Conservation (phyloP, 768 basidiomycete genomes). For the Gelatoporia subvermispora region DNA sequence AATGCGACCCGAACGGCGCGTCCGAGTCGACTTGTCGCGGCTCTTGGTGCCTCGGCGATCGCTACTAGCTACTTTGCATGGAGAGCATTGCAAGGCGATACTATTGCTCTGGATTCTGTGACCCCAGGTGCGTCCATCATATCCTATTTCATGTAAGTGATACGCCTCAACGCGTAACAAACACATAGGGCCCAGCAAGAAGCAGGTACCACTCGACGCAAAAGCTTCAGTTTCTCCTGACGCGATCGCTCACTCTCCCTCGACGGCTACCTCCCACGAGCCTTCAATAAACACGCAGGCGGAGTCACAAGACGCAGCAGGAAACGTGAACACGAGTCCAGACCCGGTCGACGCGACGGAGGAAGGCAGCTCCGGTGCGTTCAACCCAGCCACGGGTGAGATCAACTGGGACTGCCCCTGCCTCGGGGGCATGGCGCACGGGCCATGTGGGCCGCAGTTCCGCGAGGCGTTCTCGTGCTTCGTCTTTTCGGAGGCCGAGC, state of each 20-base stretch:
- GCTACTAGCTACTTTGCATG: constrained; percentile 29
- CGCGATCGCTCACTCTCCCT: constrained; percentile 4
- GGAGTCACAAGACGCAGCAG: constrained; percentile 1
- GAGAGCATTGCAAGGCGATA: constrained; percentile 19
- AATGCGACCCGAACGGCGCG: constrained; percentile 11
- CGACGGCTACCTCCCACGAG: constrained; percentile 2
- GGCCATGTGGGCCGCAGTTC: constrained; percentile 92
- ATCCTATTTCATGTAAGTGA: neutral
- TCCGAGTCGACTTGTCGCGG: constrained; percentile 17
- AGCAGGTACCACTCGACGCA: constrained; percentile 9
- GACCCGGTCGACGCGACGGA: constrained; percentile 15
- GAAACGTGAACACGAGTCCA: constrained; percentile 1
- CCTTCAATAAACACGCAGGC: constrained; percentile 3
- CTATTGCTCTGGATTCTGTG: constrained; percentile 16
- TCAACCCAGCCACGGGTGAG: constrained; percentile 94
- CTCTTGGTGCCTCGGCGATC: constrained; percentile 25
- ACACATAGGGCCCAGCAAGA: constrained; percentile 6
- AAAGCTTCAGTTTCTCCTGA: constrained; percentile 8
- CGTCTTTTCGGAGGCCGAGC: constrained; percentile 88
- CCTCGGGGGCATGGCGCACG: constrained; percentile 97
- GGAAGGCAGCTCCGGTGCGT: constrained; percentile 50
- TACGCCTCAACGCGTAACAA: neutral
- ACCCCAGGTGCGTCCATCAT: constrained; percentile 5
- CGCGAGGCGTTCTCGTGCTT: constrained; percentile 97
- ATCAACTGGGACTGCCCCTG: constrained; percentile 99